Percentiles rank a stretch among this genome's conserved stretches.
These are phyloP conservation scores for Glycyrrhiza uralensis DNA, from an alignment of 306 rosid genomes.

Conservation along the genomic window DNA sequence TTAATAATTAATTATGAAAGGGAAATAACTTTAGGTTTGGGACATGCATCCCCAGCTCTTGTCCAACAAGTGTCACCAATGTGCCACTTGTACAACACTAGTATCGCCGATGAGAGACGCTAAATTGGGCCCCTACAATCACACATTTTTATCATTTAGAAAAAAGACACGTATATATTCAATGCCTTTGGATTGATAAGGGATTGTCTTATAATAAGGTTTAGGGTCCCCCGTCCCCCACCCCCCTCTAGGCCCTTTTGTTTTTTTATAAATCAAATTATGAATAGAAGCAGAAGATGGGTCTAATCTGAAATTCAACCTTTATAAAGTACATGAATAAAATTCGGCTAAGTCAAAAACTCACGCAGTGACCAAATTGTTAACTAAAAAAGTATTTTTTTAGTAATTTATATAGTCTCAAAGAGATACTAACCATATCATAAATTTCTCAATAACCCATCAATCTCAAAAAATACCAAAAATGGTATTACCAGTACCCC, in stretches of 20 bases:
- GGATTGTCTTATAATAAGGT: neutral
- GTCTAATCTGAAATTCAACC: no score
- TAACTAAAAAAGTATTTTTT: no score
- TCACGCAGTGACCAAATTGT: no score
- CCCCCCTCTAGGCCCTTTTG: neutral
- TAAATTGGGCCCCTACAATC: neutral
- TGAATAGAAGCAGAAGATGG: no score
- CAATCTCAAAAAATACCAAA: no score
- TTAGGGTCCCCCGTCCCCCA: neutral
- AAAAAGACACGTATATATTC: conserved; percentile 13
- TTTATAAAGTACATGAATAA: no score
- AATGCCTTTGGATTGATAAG: neutral
- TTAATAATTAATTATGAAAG: neutral
- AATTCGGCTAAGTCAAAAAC: no score
- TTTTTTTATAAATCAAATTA: no score
- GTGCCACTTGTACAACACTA: neutral
- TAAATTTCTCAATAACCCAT: no score
- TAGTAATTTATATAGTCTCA: no score
- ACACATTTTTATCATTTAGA: neutral
- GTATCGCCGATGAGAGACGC: neutral
- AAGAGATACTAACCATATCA: no score
- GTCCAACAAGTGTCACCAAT: conserved; percentile 6
- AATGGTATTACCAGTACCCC: no score
- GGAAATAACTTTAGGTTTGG: neutral
- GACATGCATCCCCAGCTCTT: neutral